phyloP scores from a whole-genome alignment of 179 eudicot genomes.

The Silene noctiflora region DNA sequence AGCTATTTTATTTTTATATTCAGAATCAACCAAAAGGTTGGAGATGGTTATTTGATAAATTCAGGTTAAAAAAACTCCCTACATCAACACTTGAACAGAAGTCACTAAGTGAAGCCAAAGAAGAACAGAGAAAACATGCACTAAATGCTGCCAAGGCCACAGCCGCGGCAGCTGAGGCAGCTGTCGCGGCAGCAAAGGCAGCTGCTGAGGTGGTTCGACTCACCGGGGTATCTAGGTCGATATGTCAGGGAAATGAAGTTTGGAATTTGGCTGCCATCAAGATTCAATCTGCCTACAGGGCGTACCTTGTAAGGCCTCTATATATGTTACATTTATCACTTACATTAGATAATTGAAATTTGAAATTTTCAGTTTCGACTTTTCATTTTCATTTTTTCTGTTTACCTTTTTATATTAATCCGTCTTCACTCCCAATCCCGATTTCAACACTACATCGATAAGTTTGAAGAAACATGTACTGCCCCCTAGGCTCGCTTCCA shows the following conservation, averaged over 20 bases:
- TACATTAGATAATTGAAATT: no score
- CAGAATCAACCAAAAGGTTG: slow-evolving; percentile 45
- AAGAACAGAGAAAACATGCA: slow-evolving; percentile 70
- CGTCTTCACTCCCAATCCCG: no score
- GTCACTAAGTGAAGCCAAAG: slow-evolving; percentile 49
- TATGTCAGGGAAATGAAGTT: slow-evolving; percentile 20
- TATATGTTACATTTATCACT: no score
- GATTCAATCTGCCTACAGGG: slow-evolving; percentile 73
- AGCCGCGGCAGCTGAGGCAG: slow-evolving; percentile 90
- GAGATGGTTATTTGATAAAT: slow-evolving; percentile 40
- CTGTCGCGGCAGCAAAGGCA: slow-evolving; percentile 83
- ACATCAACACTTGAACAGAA: slow-evolving; percentile 33
- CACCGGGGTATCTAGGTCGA: slow-evolving; percentile 38
- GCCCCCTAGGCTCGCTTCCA: no score
- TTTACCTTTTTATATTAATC: no score
- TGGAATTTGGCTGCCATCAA: slow-evolving; percentile 52
- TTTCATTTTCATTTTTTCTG: no score
- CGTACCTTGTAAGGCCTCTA: slow-evolving; percentile 59
- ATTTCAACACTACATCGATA: no score
- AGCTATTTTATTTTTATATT: not conserved
- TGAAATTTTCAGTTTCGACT: no score
- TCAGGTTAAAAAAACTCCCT: slow-evolving; percentile 36
- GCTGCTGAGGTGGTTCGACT: slow-evolving; percentile 84
- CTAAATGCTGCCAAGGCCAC: slow-evolving; percentile 74
- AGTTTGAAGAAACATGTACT: no score